Percentiles rank a stretch among this genome's conserved stretches.
Evolutionary conservation across 805 yeast genomes (phyloP).

Genomic region (Candida michaelii): DNA sequence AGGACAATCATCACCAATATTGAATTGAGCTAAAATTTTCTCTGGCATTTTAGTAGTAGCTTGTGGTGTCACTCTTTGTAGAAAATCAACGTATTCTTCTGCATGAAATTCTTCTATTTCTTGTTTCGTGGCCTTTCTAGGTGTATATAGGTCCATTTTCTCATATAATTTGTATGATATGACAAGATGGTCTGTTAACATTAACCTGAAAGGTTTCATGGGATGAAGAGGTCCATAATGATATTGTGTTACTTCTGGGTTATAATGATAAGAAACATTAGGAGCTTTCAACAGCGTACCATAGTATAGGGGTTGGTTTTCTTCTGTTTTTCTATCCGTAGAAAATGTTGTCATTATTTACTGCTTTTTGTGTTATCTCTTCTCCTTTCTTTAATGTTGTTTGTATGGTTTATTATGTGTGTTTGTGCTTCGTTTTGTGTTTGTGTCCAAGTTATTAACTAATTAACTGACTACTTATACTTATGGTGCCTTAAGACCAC

Average conservation of each 20-base stretch:
- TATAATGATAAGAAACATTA: slow-evolving; percentile 83
- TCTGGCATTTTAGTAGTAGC: slow-evolving; percentile 58
- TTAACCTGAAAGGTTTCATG: slow-evolving; percentile 95
- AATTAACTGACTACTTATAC: too few relatives aligned
- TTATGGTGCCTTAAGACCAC: too few relatives aligned
- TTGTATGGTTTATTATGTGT: too few relatives aligned
- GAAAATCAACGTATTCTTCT: slow-evolving; percentile 79
- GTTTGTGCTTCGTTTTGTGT: too few relatives aligned
- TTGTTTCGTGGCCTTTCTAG: slow-evolving; percentile 76
- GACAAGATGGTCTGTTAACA: slow-evolving; percentile 91
- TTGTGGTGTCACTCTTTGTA: slow-evolving; percentile 76
- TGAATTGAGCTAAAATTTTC: slow-evolving; percentile 63
- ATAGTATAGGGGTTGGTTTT: slow-evolving; percentile 32
- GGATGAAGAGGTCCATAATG: slow-evolving; percentile 95
- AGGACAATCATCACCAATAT: slow-evolving; percentile 93
- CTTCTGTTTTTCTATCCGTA: slow-evolving; percentile 32
- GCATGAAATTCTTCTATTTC: slow-evolving; percentile 84
- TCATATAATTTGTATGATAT: slow-evolving; percentile 82
- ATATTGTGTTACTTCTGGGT: slow-evolving; percentile 74
- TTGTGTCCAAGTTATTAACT: not conserved
- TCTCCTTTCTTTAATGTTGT: not conserved
- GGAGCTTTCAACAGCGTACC: slow-evolving; percentile 33
- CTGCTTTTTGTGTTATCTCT: not conserved
- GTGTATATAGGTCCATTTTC: slow-evolving; percentile 84
- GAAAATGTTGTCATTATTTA: slow-evolving; percentile 23